Percentiles rank a stretch among this genome's conserved stretches.
Evolutionary conservation across 1,284 basidiomycete species (phyloP).

Genomic region (Ceratobasidium sp.): DNA sequence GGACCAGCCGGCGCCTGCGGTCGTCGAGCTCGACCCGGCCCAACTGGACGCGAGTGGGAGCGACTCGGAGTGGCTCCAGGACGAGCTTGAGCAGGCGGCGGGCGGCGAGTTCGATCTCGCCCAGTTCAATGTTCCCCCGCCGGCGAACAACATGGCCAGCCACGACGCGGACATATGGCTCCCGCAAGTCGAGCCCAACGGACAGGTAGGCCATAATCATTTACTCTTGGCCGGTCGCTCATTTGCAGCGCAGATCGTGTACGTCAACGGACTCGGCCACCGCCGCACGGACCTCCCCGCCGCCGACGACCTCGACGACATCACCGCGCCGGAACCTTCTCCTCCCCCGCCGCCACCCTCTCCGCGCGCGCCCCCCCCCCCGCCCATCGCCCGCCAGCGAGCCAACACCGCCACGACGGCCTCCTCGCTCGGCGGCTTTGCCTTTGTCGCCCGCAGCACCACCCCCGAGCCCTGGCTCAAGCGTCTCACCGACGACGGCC

Average conservation of each 20-base stretch:
- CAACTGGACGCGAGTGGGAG: slow-evolving; percentile 41
- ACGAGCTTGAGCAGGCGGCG: slow-evolving; percentile 56
- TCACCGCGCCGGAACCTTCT: slow-evolving; percentile 24
- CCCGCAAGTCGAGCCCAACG: slow-evolving; percentile 78
- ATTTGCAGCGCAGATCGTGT: slow-evolving; percentile 79
- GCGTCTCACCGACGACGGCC: slow-evolving; percentile 86
- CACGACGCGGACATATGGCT: slow-evolving; percentile 80
- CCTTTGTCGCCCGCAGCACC: slow-evolving; percentile 62
- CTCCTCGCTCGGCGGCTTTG: slow-evolving; percentile 51
- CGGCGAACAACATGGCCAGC: slow-evolving; percentile 52
- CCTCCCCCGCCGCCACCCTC: slow-evolving; percentile 33
- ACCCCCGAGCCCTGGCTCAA: slow-evolving; percentile 85
- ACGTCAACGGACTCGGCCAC: slow-evolving; percentile 91
- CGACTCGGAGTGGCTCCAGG: slow-evolving; percentile 63
- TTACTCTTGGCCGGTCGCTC: neutral
- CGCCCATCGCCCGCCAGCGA: slow-evolving; percentile 50
- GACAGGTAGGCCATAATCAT: slow-evolving; percentile 67
- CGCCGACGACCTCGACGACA: slow-evolving; percentile 70
- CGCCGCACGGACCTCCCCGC: slow-evolving; percentile 87
- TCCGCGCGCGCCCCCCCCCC: slow-evolving; percentile 25
- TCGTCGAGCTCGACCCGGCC: slow-evolving; percentile 62
- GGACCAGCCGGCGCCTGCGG: slow-evolving; percentile 48
- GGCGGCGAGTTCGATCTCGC: slow-evolving; percentile 52
- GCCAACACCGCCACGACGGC: slow-evolving; percentile 40
- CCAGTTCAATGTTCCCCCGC: slow-evolving; percentile 29